Percentiles rank a stretch among this genome's conserved stretches.
phyloP scores from a whole-genome alignment of 2,329 filamentous ascomycete species.

The Aureobasidium sp. region DNA sequence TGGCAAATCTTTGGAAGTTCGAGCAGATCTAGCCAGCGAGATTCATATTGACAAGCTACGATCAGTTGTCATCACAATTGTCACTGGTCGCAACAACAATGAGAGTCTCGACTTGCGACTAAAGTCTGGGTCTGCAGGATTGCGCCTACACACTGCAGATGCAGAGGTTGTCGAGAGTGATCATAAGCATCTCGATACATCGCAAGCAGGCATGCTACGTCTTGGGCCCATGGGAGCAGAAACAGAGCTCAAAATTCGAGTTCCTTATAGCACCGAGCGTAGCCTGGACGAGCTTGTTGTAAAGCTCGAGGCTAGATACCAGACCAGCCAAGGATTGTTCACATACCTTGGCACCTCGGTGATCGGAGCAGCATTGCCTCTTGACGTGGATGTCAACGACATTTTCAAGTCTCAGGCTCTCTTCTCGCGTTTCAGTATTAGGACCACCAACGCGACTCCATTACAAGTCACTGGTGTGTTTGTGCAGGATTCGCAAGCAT shows the following conservation, averaged over 20 bases:
- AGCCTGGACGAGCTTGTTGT: constrained; percentile 64
- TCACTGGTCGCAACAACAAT: constrained; percentile 66
- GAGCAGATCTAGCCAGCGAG: constrained; percentile 58
- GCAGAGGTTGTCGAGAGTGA: constrained; percentile 36
- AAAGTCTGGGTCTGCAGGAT: constrained; percentile 54
- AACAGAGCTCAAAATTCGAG: constrained; percentile 51
- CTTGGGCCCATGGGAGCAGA: constrained; percentile 39
- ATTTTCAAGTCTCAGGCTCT: constrained; percentile 78
- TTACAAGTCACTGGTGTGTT: constrained; percentile 65
- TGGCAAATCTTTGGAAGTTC: constrained; percentile 59
- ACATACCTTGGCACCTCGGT: constrained; percentile 53
- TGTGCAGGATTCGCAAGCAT: constrained; percentile 63
- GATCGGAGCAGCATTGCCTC: constrained; percentile 66
- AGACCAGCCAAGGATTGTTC: constrained; percentile 23
- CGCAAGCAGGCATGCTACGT: constrained; percentile 41
- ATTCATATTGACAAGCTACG: constrained; percentile 76
- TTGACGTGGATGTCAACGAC: constrained; percentile 95
- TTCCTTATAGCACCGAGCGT: constrained; percentile 80
- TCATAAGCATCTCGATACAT: constrained; percentile 36
- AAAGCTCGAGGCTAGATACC: constrained; percentile 49
- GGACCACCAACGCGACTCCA: constrained; percentile 68
- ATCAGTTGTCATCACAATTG: constrained; percentile 65
- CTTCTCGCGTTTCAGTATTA: constrained; percentile 87
- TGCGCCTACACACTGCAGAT: constrained; percentile 50
- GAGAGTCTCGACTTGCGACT: constrained; percentile 43